Conservation (phyloP, 306 rosid genomes). For the Styphnolobium japonicum region DNA sequence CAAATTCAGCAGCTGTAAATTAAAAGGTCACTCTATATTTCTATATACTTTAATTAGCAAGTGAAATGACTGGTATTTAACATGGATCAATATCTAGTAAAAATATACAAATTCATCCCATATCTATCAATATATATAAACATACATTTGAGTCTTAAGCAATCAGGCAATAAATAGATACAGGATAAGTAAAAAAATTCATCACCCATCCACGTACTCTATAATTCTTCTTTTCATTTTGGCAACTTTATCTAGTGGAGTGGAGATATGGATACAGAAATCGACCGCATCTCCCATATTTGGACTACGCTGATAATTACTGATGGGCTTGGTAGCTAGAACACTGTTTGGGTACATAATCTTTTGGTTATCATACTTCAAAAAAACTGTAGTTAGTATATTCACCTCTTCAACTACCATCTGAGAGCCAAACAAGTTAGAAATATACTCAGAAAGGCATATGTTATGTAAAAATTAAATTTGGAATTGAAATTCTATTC, state of each 20-base stretch:
- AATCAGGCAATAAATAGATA: background rate
- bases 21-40: background rate
- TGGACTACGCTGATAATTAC: constrained; percentile 72
- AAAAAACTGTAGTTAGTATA: constrained; percentile 63
- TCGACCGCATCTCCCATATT: constrained; percentile 39
- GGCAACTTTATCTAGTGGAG: constrained; percentile 58
- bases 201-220: constrained; percentile 15
- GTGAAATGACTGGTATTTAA: too few species aligned
- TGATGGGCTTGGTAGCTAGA: constrained; percentile 47
- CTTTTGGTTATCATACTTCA: constrained; percentile 57
- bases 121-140: too few species aligned
- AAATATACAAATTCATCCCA: too few species aligned
- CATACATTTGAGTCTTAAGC: too few species aligned
- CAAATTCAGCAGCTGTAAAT: background rate
- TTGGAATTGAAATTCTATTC: background rate
- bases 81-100: too few species aligned
- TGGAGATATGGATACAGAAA: constrained; percentile 56
- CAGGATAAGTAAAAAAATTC: background rate
- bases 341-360: constrained; percentile 52
- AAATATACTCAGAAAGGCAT: constrained; percentile 33
- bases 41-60: background rate
- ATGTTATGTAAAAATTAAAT: constrained; percentile 36
- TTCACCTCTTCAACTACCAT: constrained; percentile 83
- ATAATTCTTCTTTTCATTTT: constrained; percentile 52
- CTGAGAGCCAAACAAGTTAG: constrained; percentile 41